These are phyloP conservation scores for Croton laevigatus DNA, from an alignment of 441 rosid species.

Conservation along the genomic window DNA sequence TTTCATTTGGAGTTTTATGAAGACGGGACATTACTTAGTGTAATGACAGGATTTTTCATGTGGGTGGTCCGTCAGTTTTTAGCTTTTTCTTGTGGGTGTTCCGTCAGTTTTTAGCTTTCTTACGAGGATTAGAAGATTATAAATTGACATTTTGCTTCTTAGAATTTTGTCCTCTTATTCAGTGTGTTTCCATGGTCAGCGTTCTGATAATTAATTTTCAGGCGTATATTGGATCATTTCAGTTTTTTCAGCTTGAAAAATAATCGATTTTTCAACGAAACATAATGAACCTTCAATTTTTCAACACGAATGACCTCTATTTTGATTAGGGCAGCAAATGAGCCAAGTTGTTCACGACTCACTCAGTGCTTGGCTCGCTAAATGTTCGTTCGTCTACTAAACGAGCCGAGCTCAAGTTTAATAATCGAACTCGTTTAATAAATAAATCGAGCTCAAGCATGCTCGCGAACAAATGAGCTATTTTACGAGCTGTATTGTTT, in stretches of 20 bases:
- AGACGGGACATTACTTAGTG: background rate
- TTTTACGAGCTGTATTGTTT: too few species aligned
- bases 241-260: constrained; percentile 15
- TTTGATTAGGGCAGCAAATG: too few species aligned
- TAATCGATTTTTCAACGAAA: constrained; percentile 10
- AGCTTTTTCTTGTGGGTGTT: background rate
- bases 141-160: background rate
- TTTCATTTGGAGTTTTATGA: background rate
- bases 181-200: too few species aligned
- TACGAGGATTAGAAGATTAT: background rate
- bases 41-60: background rate
- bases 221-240: background rate
- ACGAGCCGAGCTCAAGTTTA: too few species aligned
- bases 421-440: too few species aligned
- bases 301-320: too few species aligned
- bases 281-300: background rate
- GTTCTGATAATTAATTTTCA: background rate
- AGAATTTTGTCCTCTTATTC: background rate
- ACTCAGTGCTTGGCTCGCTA: too few species aligned
- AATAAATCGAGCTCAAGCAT: too few species aligned
- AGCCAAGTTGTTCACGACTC: too few species aligned
- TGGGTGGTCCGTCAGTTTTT: background rate
- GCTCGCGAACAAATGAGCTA: too few species aligned
- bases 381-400: too few species aligned
- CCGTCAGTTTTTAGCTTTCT: background rate